Evolutionary conservation across 306 rosid species (phyloP).

Genomic region (Cicer pinnatifidum): DNA sequence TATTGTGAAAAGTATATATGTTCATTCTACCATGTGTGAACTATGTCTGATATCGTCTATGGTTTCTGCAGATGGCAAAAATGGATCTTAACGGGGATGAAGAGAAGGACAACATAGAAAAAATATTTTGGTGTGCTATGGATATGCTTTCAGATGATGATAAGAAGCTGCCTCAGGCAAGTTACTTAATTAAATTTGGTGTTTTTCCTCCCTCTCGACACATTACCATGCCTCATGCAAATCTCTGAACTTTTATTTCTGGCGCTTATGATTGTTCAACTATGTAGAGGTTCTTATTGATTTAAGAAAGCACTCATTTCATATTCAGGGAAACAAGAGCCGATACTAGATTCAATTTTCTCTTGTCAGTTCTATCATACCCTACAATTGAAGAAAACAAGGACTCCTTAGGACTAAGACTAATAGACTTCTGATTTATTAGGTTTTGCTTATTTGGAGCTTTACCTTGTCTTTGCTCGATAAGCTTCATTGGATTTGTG

Average conservation of each 20-base stretch:
- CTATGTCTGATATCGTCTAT: conserved; percentile 30
- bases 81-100: conserved; percentile 87
- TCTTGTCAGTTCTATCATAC: background rate
- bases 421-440: conserved; percentile 15
- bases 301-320: background rate
- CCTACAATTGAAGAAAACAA: conserved; percentile 26
- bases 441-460: conserved; percentile 12
- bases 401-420: background rate
- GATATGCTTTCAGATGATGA: conserved; percentile 96
- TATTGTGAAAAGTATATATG: conserved; percentile 10
- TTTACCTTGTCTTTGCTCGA: conserved; percentile 8
- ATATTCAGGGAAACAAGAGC: conserved; percentile 1
- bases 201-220: background rate
- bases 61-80: conserved; percentile 78
- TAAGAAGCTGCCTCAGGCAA: conserved; percentile 97
- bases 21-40: background rate
- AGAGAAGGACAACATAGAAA: conserved; percentile 78
- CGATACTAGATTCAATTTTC: conserved; percentile 10
- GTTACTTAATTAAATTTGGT: conserved; percentile 38
- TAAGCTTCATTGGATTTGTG: background rate
- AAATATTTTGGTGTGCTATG: conserved; percentile 96
- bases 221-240: background rate
- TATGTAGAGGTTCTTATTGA: conserved; percentile 29
- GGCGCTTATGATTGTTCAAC: conserved; percentile 24
- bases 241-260: conserved; percentile 1